phyloP scores from a whole-genome alignment of 2,329 filamentous ascomycete genomes.

The Botryotinia narcissicola region DNA sequence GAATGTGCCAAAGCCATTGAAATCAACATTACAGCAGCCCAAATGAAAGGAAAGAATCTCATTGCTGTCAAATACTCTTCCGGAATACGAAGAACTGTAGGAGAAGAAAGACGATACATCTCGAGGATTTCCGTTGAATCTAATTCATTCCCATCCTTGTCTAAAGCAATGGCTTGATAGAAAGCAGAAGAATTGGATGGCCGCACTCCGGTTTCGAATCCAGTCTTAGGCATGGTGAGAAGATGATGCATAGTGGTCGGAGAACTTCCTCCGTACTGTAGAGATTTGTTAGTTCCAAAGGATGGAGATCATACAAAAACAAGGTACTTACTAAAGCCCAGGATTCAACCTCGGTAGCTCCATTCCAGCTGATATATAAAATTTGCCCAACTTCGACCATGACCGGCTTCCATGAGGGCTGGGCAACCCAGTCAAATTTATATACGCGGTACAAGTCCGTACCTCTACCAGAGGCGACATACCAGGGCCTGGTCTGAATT shows the following conservation, averaged over 20 bases:
- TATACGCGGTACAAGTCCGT: slow-evolving; percentile 33
- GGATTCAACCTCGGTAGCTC: slow-evolving; percentile 37
- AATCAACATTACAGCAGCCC: neutral
- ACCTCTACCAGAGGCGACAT: slow-evolving; percentile 28
- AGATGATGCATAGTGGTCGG: neutral
- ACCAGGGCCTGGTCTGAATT: slow-evolving; percentile 42
- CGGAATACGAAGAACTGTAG: neutral
- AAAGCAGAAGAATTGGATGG: slow-evolving; percentile 8
- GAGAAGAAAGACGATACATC: neutral
- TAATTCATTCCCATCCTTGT: neutral
- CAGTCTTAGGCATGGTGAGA: neutral
- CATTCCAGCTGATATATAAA: slow-evolving; percentile 39
- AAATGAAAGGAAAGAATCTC: neutral
- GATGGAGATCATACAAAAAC: neutral
- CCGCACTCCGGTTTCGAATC: neutral
- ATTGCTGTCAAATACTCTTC: neutral
- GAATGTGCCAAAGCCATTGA: neutral
- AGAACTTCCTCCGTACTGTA: neutral
- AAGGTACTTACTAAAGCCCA: slow-evolving; percentile 25
- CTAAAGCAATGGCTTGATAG: slow-evolving; percentile 1
- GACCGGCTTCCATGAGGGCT: slow-evolving; percentile 32
- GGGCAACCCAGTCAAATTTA: slow-evolving; percentile 34
- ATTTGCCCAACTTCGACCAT: slow-evolving; percentile 28
- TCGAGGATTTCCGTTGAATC: slow-evolving; percentile 11
- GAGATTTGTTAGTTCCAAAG: neutral